These are phyloP conservation scores for Coemansia erecta DNA, from an alignment of 192 early-diverging fungal species.

Conservation along the genomic window DNA sequence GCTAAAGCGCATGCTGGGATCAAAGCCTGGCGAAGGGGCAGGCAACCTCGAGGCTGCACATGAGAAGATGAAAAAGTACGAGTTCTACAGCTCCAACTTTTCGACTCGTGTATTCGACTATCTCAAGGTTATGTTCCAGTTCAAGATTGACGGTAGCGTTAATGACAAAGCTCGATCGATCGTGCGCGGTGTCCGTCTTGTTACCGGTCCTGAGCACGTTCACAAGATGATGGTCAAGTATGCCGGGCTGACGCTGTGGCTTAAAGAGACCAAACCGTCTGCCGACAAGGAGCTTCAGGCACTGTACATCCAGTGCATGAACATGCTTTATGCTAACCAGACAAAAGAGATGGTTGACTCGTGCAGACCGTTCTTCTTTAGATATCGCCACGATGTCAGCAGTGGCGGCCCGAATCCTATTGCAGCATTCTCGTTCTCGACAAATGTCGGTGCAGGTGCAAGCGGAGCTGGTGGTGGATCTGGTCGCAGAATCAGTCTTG, in stretches of 20 bases:
- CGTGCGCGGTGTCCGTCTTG: slow-evolving; percentile 30
- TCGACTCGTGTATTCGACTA: slow-evolving; percentile 62
- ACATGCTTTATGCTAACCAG: slow-evolving; percentile 53
- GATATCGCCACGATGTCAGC: slow-evolving; percentile 32
- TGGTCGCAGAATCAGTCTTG: slow-evolving; percentile 35
- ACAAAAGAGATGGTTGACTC: slow-evolving; percentile 57
- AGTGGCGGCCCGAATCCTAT: slow-evolving; percentile 22
- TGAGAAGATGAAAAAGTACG: slow-evolving; percentile 67
- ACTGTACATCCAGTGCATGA: slow-evolving; percentile 62
- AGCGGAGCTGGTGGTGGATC: slow-evolving; percentile 12
- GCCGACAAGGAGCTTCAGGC: slow-evolving; percentile 71
- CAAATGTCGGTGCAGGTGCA: slow-evolving; percentile 14
- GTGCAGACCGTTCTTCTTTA: slow-evolving; percentile 44
- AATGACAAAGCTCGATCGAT: slow-evolving; percentile 49
- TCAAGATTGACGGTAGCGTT: slow-evolving; percentile 57
- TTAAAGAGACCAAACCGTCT: slow-evolving; percentile 68
- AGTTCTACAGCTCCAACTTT: slow-evolving; percentile 64
- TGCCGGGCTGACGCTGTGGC: slow-evolving; percentile 67
- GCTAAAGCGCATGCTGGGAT: slow-evolving; percentile 66
- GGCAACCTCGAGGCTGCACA: slow-evolving; percentile 54
- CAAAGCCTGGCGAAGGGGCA: slow-evolving; percentile 56
- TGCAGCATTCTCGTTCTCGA: slow-evolving; percentile 36
- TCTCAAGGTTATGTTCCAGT: slow-evolving; percentile 64
- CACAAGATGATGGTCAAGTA: slow-evolving; percentile 66
- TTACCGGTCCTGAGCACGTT: slow-evolving; percentile 59